Percentiles rank a stretch among this genome's conserved stretches.
Conservation (phyloP, 768 basidiomycete genomes). For the Sporobolomyces phaffii region DNA sequence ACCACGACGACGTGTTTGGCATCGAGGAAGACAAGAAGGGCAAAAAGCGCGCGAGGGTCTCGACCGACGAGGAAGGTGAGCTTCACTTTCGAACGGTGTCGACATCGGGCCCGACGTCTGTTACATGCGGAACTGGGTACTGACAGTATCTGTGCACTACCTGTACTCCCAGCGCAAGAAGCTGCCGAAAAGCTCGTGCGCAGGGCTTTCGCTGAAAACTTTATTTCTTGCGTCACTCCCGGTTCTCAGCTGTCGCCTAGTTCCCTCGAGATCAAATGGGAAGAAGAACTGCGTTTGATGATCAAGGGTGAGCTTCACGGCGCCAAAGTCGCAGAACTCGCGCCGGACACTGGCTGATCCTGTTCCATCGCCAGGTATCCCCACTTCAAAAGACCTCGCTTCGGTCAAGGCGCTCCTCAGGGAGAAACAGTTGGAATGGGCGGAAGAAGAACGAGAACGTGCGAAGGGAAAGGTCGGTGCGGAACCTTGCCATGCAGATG, state of each 20-base stretch:
- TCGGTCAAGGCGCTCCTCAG: conserved; percentile 56
- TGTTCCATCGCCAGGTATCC: no score
- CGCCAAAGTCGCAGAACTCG: neutral
- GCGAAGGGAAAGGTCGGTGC: conserved; percentile 64
- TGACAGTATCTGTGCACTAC: neutral
- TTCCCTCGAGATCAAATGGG: conserved; percentile 74
- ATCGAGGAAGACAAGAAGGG: conserved; percentile 18
- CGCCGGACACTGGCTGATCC: no score
- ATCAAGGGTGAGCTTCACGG: conserved; percentile 33
- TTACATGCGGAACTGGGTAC: neutral
- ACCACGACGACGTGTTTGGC: neutral
- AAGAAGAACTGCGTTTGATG: conserved; percentile 52
- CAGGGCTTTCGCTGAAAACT: conserved; percentile 64
- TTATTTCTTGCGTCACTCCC: conserved; percentile 71
- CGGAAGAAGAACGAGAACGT: conserved; percentile 57
- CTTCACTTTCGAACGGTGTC: neutral
- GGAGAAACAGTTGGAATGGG: conserved; percentile 48
- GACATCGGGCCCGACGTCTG: neutral
- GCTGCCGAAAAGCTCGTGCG: conserved; percentile 51
- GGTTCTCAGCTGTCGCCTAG: conserved; percentile 71
- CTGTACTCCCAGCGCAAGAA: neutral
- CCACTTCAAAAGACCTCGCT: conserved; percentile 70
- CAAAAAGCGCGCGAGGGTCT: conserved; percentile 18
- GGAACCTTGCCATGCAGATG: no score
- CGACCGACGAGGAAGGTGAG: conserved; percentile 10